Evolutionary conservation across 192 early-diverging fungal species (phyloP).

Genomic region (Coemansia reversa): DNA sequence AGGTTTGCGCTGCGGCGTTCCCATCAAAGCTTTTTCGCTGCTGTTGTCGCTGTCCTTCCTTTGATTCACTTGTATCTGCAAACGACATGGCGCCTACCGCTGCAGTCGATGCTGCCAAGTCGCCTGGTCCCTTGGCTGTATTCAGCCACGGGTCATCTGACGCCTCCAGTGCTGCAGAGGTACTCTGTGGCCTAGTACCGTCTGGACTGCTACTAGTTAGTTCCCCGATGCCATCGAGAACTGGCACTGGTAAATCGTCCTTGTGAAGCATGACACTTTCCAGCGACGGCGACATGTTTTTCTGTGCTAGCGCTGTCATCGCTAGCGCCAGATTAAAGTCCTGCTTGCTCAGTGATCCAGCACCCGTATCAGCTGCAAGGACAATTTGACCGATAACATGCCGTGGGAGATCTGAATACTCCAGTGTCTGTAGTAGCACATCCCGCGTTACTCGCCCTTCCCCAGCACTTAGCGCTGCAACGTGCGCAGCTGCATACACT

Average conservation of each 20-base stretch:
- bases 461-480: conserved; percentile 37
- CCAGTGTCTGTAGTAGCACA: conserved; percentile 31
- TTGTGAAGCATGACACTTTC: conserved; percentile 65
- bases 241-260: conserved; percentile 64
- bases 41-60: conserved; percentile 26
- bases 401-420: conserved; percentile 37
- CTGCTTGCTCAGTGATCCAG: conserved; percentile 41
- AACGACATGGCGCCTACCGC: conserved; percentile 31
- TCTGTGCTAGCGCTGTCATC: conserved; percentile 70
- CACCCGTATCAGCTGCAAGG: conserved; percentile 37
- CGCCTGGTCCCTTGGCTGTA: conserved; percentile 17
- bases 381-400: conserved; percentile 39
- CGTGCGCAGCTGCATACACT: conserved; percentile 42
- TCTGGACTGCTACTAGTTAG: conserved; percentile 26
- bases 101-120: conserved; percentile 16
- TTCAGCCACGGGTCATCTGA: conserved; percentile 62
- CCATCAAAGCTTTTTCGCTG: conserved; percentile 8
- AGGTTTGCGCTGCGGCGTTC: background rate
- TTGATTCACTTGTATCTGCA: conserved; percentile 15
- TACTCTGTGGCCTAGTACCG: background rate
- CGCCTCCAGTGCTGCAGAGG: conserved; percentile 17
- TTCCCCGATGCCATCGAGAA: conserved; percentile 60
- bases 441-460: conserved; percentile 47
- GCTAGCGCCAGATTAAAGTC: conserved; percentile 75
- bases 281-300: conserved; percentile 75